Percentiles rank a stretch among this genome's conserved stretches.
Evolutionary conservation across 1,284 basidiomycete species (phyloP).

Genomic region (Cryptococcus floricola): DNA sequence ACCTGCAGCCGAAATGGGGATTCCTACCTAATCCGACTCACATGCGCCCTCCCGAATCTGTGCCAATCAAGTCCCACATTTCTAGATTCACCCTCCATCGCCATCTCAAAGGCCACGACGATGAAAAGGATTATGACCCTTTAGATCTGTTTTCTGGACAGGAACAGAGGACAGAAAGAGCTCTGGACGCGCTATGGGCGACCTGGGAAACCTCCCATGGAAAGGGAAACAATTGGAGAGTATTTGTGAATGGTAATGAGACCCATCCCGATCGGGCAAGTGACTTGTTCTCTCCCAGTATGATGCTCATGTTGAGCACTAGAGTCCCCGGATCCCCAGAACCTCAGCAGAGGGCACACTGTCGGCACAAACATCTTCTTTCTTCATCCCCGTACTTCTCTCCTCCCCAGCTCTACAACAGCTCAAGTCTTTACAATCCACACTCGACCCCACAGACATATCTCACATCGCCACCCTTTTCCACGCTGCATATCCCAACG

Average conservation of each 20-base stretch:
- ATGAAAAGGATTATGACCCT: conserved; percentile 64
- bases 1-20: conserved; percentile 84
- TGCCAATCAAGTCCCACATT: conserved; percentile 60
- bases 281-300: background rate
- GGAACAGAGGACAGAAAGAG: conserved; percentile 57
- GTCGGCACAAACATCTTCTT: conserved; percentile 14
- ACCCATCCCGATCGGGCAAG: conserved; percentile 62
- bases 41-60: conserved; percentile 60
- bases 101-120: conserved; percentile 49
- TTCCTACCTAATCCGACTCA: conserved; percentile 64
- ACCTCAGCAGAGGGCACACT: background rate
- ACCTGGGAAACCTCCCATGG: conserved; percentile 64
- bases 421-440: conserved; percentile 66
- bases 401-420: conserved; percentile 58
- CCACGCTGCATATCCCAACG: conserved; percentile 18
- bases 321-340: conserved; percentile 15
- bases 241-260: conserved; percentile 65
- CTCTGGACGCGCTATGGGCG: conserved; percentile 67
- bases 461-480: conserved; percentile 32
- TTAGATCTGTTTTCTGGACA: conserved; percentile 78
- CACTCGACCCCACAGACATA: conserved; percentile 75
- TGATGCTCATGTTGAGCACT: background rate
- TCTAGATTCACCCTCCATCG: conserved; percentile 87
- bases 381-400: conserved; percentile 57
- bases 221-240: conserved; percentile 69